These are phyloP conservation scores for Crassisporium funariophilum DNA, from an alignment of 768 basidiomycete species.

Conservation along the genomic window DNA sequence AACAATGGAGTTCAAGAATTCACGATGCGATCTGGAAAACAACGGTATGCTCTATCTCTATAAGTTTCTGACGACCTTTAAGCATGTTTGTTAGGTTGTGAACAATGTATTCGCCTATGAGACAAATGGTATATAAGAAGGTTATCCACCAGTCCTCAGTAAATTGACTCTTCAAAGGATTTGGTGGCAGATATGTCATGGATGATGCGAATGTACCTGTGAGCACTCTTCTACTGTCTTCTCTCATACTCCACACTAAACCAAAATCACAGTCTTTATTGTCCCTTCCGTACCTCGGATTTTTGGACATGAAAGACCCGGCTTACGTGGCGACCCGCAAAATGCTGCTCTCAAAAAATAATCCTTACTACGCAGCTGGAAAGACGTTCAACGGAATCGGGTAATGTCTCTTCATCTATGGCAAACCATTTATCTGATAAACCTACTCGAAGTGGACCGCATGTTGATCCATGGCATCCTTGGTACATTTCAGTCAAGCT, in stretches of 20 bases:
- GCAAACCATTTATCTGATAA: too few species aligned
- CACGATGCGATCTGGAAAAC: slow-evolving; percentile 61
- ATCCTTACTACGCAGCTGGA: slow-evolving; percentile 73
- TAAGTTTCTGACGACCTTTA: neutral
- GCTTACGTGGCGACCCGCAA: slow-evolving; percentile 68
- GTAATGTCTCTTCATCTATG: slow-evolving; percentile 40
- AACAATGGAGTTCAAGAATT: slow-evolving; percentile 59
- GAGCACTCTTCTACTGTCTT: slow-evolving; percentile 22
- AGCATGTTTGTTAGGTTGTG: slow-evolving; percentile 43
- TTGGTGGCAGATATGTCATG: slow-evolving; percentile 74
- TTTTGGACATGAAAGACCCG: slow-evolving; percentile 60
- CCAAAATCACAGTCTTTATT: slow-evolving; percentile 58
- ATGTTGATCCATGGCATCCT: slow-evolving; percentile 71
- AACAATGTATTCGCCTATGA: slow-evolving; percentile 77
- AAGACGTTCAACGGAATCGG: slow-evolving; percentile 68
- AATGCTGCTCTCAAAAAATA: slow-evolving; percentile 58
- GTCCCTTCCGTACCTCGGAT: slow-evolving; percentile 78
- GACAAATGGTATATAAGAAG: slow-evolving; percentile 63
- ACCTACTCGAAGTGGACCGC: slow-evolving; percentile 61
- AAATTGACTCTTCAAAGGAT: too few species aligned
- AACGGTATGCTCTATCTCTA: slow-evolving; percentile 44
- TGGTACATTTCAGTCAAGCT: slow-evolving; percentile 43
- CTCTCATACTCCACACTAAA: neutral
- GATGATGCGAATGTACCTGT: slow-evolving; percentile 87
- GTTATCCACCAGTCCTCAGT: too few species aligned